A percentile compares a stretch with the other conserved stretches of the same genome.
Evolutionary conservation across 345 rosid species (phyloP).

Genomic region (Rhodomyrtus tomentosa): DNA sequence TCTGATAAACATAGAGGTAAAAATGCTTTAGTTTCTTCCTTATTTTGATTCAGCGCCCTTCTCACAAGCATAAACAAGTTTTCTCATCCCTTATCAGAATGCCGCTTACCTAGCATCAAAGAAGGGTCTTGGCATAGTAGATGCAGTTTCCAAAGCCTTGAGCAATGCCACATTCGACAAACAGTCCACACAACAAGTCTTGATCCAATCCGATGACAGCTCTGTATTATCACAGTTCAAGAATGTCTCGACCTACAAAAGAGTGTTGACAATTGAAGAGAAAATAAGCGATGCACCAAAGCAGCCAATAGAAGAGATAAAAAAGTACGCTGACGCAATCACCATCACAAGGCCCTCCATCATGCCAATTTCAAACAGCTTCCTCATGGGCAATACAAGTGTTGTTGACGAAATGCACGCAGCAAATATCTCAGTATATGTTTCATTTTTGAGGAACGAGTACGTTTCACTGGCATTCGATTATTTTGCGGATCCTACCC

Average conservation of each 20-base stretch:
- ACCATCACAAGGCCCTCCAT: slow-evolving; percentile 31
- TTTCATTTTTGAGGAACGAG: slow-evolving; percentile 52
- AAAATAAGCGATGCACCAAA: slow-evolving; percentile 45
- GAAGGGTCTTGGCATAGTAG: slow-evolving; percentile 55
- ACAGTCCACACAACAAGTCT: slow-evolving; percentile 58
- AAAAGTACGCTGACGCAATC: slow-evolving; percentile 62
- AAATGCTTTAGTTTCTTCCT: not conserved
- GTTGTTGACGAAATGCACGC: slow-evolving; percentile 46
- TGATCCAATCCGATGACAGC: slow-evolving; percentile 70
- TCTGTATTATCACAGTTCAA: slow-evolving; percentile 50
- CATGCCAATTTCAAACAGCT: slow-evolving; percentile 17
- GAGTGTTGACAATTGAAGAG: slow-evolving; percentile 36
- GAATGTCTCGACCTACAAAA: slow-evolving; percentile 30
- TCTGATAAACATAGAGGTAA: slow-evolving; percentile 60
- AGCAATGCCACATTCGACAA: slow-evolving; percentile 53
- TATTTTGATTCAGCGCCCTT: not conserved
- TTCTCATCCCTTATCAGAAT: slow-evolving; percentile 27
- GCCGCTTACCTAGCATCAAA: slow-evolving; percentile 82
- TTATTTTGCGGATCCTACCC: slow-evolving; percentile 56
- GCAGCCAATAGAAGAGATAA: slow-evolving; percentile 38
- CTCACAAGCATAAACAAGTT: not conserved
- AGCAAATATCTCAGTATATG: slow-evolving; percentile 58
- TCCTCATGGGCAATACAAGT: slow-evolving; percentile 25
- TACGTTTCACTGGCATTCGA: slow-evolving; percentile 48
- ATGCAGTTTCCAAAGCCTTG: slow-evolving; percentile 35